Conservation (phyloP, 2,329 filamentous ascomycete species). For the Epichloe sylvatica region DNA sequence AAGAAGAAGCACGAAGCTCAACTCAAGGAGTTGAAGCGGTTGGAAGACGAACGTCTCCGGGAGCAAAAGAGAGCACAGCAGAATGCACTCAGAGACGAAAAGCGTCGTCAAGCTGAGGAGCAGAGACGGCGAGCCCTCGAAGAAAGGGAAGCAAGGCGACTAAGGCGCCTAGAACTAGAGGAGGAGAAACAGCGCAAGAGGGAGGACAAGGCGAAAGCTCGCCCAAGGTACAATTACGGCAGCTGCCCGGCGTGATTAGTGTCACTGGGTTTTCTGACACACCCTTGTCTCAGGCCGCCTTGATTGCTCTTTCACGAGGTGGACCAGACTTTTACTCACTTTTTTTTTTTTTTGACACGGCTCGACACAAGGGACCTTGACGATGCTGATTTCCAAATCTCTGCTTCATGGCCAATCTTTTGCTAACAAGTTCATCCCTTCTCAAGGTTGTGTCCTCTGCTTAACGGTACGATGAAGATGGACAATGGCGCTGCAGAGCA, state of each 20-base stretch:
- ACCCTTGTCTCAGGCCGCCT: not conserved
- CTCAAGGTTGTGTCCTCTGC: slow-evolving; percentile 62
- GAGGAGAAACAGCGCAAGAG: slow-evolving; percentile 7
- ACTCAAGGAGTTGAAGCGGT: slow-evolving; percentile 5
- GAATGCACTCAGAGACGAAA: slow-evolving; percentile 5
- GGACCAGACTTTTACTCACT: not conserved
- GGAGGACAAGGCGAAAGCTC: slow-evolving; percentile 9
- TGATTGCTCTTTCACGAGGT: not conserved
- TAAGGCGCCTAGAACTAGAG: slow-evolving; percentile 6
- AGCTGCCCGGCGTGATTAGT: slow-evolving; percentile 9
- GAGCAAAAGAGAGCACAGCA: slow-evolving; percentile 6
- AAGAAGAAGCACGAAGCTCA: slow-evolving; percentile 4
- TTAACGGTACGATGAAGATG: slow-evolving; percentile 66
- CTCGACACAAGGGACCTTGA: not conserved
- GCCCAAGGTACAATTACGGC: slow-evolving; percentile 12
- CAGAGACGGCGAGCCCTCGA: slow-evolving; percentile 8
- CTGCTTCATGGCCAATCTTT: not conserved
- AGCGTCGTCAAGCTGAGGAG: slow-evolving; percentile 7
- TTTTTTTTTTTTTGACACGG: not conserved
- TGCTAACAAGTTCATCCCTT: slow-evolving; percentile 9
- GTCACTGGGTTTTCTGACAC: not conserved
- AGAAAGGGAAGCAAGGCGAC: slow-evolving; percentile 5
- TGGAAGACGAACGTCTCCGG: slow-evolving; percentile 10
- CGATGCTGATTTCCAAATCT: not conserved
- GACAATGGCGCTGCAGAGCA: slow-evolving; percentile 42